Evolutionary conservation across 805 yeast genomes (phyloP).

Genomic region (Sungouiella thailandica): DNA sequence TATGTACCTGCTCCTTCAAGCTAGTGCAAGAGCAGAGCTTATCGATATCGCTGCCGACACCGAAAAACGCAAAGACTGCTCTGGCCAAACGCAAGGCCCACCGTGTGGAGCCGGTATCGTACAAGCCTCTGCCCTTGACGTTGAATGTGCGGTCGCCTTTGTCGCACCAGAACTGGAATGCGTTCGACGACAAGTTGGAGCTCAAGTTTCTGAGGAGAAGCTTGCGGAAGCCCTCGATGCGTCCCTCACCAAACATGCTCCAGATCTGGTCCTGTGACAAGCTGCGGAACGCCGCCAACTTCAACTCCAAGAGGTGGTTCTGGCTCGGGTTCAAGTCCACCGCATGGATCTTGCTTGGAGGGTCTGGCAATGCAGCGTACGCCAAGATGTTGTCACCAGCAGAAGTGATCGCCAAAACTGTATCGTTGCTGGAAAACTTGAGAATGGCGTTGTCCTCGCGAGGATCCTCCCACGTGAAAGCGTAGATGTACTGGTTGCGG

Average conservation of each 20-base stretch:
- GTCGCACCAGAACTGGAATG: conserved; percentile 75
- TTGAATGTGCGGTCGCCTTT: conserved; percentile 60
- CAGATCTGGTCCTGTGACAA: conserved; percentile 58
- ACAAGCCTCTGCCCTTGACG: conserved; percentile 61
- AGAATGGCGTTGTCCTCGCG: conserved; percentile 69
- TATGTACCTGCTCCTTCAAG: conserved; percentile 54
- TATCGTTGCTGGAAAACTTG: conserved; percentile 56
- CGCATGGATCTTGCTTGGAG: conserved; percentile 77
- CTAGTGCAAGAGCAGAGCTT: conserved; percentile 53
- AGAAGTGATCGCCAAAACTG: conserved; percentile 77
- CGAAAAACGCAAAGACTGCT: conserved; percentile 52
- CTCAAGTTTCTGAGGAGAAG: conserved; percentile 49
- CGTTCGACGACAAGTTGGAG: conserved; percentile 71
- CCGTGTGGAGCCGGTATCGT: conserved; percentile 79
- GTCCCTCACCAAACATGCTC: conserved; percentile 76
- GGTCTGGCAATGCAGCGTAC: conserved; percentile 64
- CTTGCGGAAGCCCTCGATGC: conserved; percentile 36
- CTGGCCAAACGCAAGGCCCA: conserved; percentile 77
- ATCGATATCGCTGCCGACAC: conserved; percentile 47
- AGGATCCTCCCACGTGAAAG: conserved; percentile 91
- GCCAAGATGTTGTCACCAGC: conserved; percentile 81
- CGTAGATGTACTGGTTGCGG: conserved; percentile 75
- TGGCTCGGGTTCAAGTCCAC: conserved; percentile 83
- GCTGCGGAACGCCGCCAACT: conserved; percentile 60
- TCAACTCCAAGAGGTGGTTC: conserved; percentile 74